Conservation (phyloP, 1,284 basidiomycete species). For the Boletellus dicymbophilus region DNA sequence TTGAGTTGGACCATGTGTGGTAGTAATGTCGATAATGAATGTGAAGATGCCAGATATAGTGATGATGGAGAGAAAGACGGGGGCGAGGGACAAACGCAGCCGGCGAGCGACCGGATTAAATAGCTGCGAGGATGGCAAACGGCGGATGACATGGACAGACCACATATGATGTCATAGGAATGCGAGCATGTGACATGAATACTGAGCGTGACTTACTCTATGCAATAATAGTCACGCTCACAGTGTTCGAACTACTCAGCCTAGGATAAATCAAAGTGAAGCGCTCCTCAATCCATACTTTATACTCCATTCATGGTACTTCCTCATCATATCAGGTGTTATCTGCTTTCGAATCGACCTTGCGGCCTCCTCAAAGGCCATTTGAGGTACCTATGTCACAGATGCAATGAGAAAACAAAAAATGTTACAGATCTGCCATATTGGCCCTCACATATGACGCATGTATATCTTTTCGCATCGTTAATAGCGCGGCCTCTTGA, state of each 20-base stretch:
- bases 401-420: background rate
- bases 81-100: background rate
- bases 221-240: no score
- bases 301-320: constrained; percentile 67
- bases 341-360: constrained; percentile 78
- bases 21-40: constrained; percentile 31
- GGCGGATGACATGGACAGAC: constrained; percentile 24
- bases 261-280: no score
- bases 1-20: constrained; percentile 30
- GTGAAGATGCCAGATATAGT: constrained; percentile 21
- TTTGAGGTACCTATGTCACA: constrained; percentile 71
- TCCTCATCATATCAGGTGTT: constrained; percentile 77
- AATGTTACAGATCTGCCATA: background rate
- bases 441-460: constrained; percentile 64
- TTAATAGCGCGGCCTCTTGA: constrained; percentile 93
- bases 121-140: constrained; percentile 7
- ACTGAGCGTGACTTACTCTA: no score
- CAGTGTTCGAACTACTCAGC: no score
- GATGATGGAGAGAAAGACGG: constrained; percentile 9
- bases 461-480: constrained; percentile 82
- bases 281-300: constrained; percentile 34
- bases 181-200: no score
- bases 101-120: constrained; percentile 19
- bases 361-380: constrained; percentile 80
- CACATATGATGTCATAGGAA: constrained; percentile 25